These are phyloP conservation scores for Penicillium sp. DNA, from an alignment of 2,329 filamentous ascomycete genomes.

Conservation along the genomic window DNA sequence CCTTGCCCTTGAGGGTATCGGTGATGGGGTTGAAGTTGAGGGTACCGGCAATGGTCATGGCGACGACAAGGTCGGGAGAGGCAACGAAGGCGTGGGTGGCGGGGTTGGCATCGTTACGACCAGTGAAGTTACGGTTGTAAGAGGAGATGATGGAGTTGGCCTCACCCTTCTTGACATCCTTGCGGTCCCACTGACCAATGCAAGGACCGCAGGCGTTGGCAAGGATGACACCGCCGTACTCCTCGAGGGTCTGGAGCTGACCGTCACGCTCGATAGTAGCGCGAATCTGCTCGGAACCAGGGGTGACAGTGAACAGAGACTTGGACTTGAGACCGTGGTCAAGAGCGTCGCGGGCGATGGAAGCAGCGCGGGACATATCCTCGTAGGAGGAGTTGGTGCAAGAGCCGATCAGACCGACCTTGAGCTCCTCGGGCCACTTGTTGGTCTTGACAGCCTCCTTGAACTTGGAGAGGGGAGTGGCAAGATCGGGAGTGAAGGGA, in stretches of 20 bases:
- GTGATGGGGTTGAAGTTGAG: constrained; percentile 94
- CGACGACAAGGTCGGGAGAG: constrained; percentile 85
- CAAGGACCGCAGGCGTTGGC: constrained; percentile 93
- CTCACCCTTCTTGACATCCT: constrained; percentile 90
- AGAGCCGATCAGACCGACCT: constrained; percentile 94
- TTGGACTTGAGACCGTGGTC: constrained; percentile 93
- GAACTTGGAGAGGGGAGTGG: constrained; percentile 97
- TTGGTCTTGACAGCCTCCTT: constrained; percentile 91
- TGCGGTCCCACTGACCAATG: constrained; percentile 94
- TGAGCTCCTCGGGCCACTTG: constrained; percentile 93
- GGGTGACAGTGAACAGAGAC: constrained; percentile 89
- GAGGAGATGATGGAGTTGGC: constrained; percentile 97
- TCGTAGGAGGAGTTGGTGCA: constrained; percentile 91
- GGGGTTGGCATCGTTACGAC: constrained; percentile 93
- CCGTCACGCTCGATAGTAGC: constrained; percentile 89
- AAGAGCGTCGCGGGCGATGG: constrained; percentile 86
- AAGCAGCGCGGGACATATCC: constrained; percentile 92
- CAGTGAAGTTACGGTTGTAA: constrained; percentile 99
- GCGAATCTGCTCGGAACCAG: constrained; percentile 94
- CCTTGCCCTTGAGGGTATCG: constrained; percentile 88
- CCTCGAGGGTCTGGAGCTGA: constrained; percentile 90
- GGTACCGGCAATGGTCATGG: constrained; percentile 77
- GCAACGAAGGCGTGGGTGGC: constrained; percentile 92
- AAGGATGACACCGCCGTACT: constrained; percentile 90
- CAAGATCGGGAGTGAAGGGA: constrained; percentile 96